Base-by-base conservation (phyloP, 352 stramenopile genomes). In the Globisporangium cederbergense region DNA sequence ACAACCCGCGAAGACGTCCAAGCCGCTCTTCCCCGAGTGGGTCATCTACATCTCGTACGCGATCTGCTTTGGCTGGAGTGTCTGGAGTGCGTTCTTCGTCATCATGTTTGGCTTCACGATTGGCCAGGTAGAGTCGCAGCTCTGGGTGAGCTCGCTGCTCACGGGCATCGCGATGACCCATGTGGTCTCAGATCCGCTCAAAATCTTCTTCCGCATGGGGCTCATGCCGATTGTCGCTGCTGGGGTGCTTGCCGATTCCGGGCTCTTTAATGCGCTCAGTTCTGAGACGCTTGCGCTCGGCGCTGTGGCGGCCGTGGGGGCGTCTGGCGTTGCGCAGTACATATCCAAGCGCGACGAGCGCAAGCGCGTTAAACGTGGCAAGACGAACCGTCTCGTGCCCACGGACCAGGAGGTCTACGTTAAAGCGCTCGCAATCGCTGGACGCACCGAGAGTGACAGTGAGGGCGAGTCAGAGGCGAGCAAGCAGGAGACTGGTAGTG, bases 31-130 rank as follows among this genome's bases (percentile, higher is more conserved):
- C 66, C 83, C 83, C 2, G 77, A 81, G 64, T 92, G 81, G 81
- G 81, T 92, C 13, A 73, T 89, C 16, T 88, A 90, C 68, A 63
- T 90, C 28, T 88, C 81, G 61, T 90, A 89, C 55, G 69, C 64
- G 13, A 81, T 90, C 40, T 86, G 83, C 62, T 64, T 70, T 3
- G 68, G 54, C 3, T 88, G 79, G 78, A 83, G 75, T 43, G 72
- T 53, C 4, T 90, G 81, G 81, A 78, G 77, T 28, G 52, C 76
- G 42, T 92, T 81, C 62, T 92, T 90, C 52, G 79, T 92, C 7
- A 49, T 89, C 42, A 85, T 88, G 72, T 90, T 90, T 54, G 79
- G 77, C 5, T 88, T 89, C 58, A 81, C 76, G 7, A 79, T 90
- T 20, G 83, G 77, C 28, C 60, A 74, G 2, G 67, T 82, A n/a